Evolutionary conservation across 106 monocot species (phyloP).

Genomic region (Dendrobium chrysotoxum): DNA sequence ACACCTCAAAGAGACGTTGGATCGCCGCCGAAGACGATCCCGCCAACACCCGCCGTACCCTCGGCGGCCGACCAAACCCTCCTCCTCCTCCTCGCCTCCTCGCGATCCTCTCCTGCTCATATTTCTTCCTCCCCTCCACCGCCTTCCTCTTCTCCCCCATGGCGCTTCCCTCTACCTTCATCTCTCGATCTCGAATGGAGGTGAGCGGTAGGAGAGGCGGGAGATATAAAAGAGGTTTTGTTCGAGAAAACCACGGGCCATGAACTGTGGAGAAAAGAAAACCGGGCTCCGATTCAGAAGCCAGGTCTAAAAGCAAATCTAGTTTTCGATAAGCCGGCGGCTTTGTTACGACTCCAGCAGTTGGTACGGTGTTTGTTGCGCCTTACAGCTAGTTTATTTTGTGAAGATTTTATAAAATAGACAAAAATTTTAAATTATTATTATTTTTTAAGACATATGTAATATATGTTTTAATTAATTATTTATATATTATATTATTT

Average conservation of each 20-base stretch:
- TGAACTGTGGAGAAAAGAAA: background rate
- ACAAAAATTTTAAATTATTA: too few species aligned
- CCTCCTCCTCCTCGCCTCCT: constrained; percentile 13
- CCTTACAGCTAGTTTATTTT: too few species aligned
- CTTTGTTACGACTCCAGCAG: too few species aligned
- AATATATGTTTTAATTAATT: too few species aligned
- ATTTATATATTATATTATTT: too few species aligned
- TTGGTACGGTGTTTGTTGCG: too few species aligned
- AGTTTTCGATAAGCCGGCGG: background rate
- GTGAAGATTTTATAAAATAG: too few species aligned
- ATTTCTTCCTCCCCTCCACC: background rate
- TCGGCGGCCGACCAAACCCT: constrained; percentile 6
- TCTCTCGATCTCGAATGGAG: background rate
- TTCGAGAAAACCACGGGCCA: constrained; percentile 2
- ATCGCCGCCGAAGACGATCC: constrained; percentile 18
- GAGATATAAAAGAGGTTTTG: constrained; percentile 4
- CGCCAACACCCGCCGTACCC: constrained; percentile 28
- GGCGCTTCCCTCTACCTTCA: constrained; percentile 9
- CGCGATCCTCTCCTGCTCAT: constrained; percentile 2
- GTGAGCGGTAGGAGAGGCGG: background rate
- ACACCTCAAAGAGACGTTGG: constrained; percentile 58
- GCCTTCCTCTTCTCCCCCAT: constrained; percentile 15
- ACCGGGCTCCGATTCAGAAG: constrained; percentile 1
- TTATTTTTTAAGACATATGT: too few species aligned
- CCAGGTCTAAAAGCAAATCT: background rate